Evolutionary conservation across 257 asterid species (phyloP).

Genomic region (Ehretia macrophylla): DNA sequence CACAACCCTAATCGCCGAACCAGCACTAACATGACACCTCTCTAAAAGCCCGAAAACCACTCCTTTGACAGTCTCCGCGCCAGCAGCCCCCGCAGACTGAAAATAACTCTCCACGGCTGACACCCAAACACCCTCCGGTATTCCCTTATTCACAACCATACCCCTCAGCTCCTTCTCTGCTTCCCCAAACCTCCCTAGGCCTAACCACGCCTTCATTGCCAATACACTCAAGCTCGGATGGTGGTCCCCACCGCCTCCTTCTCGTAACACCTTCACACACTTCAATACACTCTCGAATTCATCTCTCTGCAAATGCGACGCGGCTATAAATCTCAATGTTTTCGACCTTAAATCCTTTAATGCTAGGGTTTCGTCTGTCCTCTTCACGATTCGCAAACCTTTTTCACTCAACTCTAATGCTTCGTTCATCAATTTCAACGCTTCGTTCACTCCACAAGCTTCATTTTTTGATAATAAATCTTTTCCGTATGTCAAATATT

Average conservation of each 20-base stretch:
- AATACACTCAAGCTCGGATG: constrained; percentile 87
- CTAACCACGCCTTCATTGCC: constrained; percentile 99
- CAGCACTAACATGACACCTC: constrained; percentile 82
- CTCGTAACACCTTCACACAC: constrained; percentile 85
- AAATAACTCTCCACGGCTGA: constrained; percentile 92
- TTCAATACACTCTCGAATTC: constrained; percentile 90
- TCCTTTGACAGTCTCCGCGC: constrained; percentile 75
- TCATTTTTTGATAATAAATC: constrained; percentile 48
- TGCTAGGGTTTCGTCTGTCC: constrained; percentile 57
- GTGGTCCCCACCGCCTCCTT: constrained; percentile 70
- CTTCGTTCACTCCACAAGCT: constrained; percentile 54
- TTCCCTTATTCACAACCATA: constrained; percentile 73
- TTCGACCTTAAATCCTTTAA: constrained; percentile 82
- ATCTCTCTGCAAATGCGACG: constrained; percentile 82
- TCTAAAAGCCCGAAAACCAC: constrained; percentile 80
- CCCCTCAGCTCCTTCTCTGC: constrained; percentile 96
- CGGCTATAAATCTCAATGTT: constrained; percentile 83
- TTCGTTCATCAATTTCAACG: constrained; percentile 81
- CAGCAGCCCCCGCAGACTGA: constrained; percentile 84
- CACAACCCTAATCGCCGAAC: constrained; percentile 74
- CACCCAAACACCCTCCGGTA: constrained; percentile 96
- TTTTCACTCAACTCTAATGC: constrained; percentile 88
- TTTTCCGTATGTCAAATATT: constrained; percentile 75
- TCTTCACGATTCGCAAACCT: constrained; percentile 82
- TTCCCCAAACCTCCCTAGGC: constrained; percentile 68